Percentiles rank a stretch among this genome's conserved stretches.
Conservation (phyloP, 805 yeast species). For the Hyphopichia homilentoma region DNA sequence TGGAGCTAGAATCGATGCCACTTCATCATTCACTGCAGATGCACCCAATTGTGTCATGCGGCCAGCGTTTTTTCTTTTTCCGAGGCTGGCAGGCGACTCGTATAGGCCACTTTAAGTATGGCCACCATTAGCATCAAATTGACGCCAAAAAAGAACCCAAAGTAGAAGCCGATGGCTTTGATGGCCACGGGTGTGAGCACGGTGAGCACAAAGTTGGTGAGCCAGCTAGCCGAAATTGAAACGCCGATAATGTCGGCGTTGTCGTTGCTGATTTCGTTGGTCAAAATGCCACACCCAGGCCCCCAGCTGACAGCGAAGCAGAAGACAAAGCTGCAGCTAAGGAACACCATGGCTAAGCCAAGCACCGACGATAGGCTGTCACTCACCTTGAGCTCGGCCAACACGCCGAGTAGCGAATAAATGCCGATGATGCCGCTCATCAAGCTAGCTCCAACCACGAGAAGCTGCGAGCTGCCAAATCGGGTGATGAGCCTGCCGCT, state of each 20-base stretch:
- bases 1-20: no score
- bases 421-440: constrained; percentile 13
- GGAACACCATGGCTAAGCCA: constrained; percentile 2
- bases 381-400: not conserved
- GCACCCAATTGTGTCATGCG: no score
- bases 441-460: constrained; percentile 9
- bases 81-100: no score
- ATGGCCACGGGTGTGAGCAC: constrained; percentile 19
- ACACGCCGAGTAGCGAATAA: constrained; percentile 11
- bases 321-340: constrained; percentile 16
- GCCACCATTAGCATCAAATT: no score
- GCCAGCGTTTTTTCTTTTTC: no score
- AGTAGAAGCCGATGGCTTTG: constrained; percentile 13
- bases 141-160: constrained; percentile 15
- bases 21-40: no score
- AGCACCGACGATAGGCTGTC: not conserved
- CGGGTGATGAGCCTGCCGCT: constrained; percentile 14
- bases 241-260: constrained; percentile 15
- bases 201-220: constrained; percentile 18
- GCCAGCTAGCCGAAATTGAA: constrained; percentile 19
- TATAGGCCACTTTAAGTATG: no score
- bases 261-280: constrained; percentile 19
- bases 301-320: constrained; percentile 30
- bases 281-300: constrained; percentile 23
- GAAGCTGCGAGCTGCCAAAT: constrained; percentile 7